Evolutionary conservation across 306 rosid genomes (phyloP), one percentile per base, ranked within the genome.

Genomic region (Spatholobus suberectus): DNA sequence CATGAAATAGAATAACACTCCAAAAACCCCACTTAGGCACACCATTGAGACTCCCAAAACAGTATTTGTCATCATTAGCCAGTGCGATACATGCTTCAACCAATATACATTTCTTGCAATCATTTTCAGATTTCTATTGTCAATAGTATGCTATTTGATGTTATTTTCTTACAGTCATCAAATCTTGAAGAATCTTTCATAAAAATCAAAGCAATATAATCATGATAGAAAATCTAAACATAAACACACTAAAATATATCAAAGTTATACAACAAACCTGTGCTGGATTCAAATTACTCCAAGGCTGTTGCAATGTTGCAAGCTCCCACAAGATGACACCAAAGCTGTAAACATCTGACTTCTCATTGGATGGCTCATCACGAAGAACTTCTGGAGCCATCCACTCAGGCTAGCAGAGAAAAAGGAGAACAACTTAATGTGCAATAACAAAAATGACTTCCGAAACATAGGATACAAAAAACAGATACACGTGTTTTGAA

Each of bases 261-360:
- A 24, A 23, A 71, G 35, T 49, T 27, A 52, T 26, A 43, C 5
- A 15, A 78, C 88, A 41, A 66, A 94, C 98, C 97, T 92, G 97
- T 55, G 97, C 88, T 47, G 98, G 94, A 83, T 91, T 94, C 82
- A 94, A 77, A 87, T 81, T 94, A 84, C 85, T 24, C 98, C 97
- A 94, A 20, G 98, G 98, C 81, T 84, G 94, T 85, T 90, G 97
- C 89, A 90, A 43, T 32, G 98, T 94, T 21, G 90, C 88, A 23
- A 91, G 85, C 87, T 94, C 98, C 98, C 98, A 92, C 89, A 94
- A 88, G 76, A 94, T 94, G 72, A 94, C 86, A 71, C 97, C 98
- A 84, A 90, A 94, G 89, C 98, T 94, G 88, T 94, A 92, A 85
- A 65, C 44, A 65, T 65, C 70, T 17, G 70, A 65, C 15, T 65